Conservation (phyloP, 768 basidiomycete genomes). For the Serendipita indica region DNA sequence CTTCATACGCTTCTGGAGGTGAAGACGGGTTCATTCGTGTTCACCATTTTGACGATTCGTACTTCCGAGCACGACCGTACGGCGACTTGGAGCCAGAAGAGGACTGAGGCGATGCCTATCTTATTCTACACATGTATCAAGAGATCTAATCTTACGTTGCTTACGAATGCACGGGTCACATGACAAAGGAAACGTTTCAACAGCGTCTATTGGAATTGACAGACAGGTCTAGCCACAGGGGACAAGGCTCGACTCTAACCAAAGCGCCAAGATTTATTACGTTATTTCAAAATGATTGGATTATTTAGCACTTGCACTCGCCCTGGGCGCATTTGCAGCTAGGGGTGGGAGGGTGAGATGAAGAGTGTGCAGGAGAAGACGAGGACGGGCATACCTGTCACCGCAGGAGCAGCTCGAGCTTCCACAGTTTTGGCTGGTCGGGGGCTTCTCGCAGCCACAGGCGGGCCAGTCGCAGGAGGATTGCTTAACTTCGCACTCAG, state of each 20-base stretch:
- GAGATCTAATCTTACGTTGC: too few relatives aligned
- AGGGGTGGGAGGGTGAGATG: too few relatives aligned
- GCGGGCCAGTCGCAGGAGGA: constrained; percentile 24
- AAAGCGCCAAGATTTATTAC: background rate
- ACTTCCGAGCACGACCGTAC: constrained; percentile 83
- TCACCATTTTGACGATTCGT: constrained; percentile 88
- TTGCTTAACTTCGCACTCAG: constrained; percentile 6
- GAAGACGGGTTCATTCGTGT: constrained; percentile 92
- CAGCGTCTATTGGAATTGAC: background rate
- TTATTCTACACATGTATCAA: too few relatives aligned
- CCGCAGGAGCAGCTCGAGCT: background rate
- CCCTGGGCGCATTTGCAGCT: background rate
- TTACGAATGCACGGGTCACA: too few relatives aligned
- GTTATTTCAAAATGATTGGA: background rate
- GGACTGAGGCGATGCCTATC: constrained; percentile 22
- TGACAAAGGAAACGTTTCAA: too few relatives aligned
- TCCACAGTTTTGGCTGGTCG: background rate
- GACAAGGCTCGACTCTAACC: background rate
- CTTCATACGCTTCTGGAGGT: constrained; percentile 81
- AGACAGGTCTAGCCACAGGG: background rate
- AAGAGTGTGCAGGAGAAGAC: too few relatives aligned
- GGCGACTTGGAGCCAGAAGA: constrained; percentile 72
- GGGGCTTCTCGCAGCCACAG: constrained; percentile 47
- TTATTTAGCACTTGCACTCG: constrained; percentile 4
- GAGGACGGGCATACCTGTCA: background rate